Base-by-base conservation (phyloP, 1,139 yeast species). In the Yamadazyma diddensiae region DNA sequence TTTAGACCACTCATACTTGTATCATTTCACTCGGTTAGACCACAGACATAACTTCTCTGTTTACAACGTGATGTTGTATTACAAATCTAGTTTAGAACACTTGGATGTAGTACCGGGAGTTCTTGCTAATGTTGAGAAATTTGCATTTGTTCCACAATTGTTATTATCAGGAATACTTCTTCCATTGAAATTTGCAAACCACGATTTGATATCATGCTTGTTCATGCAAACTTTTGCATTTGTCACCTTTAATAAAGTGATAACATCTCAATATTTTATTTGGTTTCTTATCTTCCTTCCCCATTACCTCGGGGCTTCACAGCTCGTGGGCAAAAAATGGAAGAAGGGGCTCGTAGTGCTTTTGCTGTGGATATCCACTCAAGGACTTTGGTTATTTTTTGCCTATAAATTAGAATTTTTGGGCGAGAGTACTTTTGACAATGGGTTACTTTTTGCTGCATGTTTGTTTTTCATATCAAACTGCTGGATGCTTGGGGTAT, bases 41-140 rank as follows among this genome's bases (percentile, higher is more conserved):
- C 98, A 92, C 55, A 77, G 98, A 33, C 98, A 92, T 59, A 92
- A 92, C 57, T 92, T 92, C 51, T 86, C 96, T 2, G 71, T 90
- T 2, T 92, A 90, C 70, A 86, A 92, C 50, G 65, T 87, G 13
- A 65, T 80, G 20, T 62, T 92, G 29, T 92, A 92, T 59, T 76
- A 73, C 50, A 71, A 71, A 31, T 80, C 88, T 0, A 73, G 77
- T 14, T 22, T 43, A n/a, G 31, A 21, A 16, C n/a, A n/a, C n/a
- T n/a, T n/a, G n/a, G 24, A 28, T 4, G 36, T 7, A 9, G 30
- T 6, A 29, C 39, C 5, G 14, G 45, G 34, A 6, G 14, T 35
- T 8, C 23, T 41, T 9, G 31, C 36, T 25, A 34, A 42, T 31
- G 57, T 57, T 47, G 78, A 62, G 36, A 70, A 69, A 44, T 52